Base-by-base conservation (phyloP, 108 stramenopile genomes). In the Skeletonema grethae region DNA sequence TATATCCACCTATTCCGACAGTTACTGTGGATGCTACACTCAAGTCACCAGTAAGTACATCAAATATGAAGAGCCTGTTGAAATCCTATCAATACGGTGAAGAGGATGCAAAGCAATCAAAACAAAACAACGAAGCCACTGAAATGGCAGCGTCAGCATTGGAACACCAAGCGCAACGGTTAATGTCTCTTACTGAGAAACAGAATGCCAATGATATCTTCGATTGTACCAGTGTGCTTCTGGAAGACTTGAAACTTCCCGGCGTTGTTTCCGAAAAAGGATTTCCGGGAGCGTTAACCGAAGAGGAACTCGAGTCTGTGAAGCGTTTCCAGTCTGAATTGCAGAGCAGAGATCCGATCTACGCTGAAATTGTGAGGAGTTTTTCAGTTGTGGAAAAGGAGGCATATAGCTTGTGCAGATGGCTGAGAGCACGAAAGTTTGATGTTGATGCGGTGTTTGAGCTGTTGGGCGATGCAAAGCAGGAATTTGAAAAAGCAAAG, bases 401-500 rank as follows among this genome's bases (percentile, higher is more conserved):
- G 57, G 75, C 80, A 36, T 81, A 76, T 60, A 75, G 75, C 11
- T 62, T 81, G 0, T 81, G 80, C 30, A 29, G 80, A 61, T 81
- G 76, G 58, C 55, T 81, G 11, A 39, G 80, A 7, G 75, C 80
- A 0, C 48, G 80, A 1, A 76, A 81, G 32, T 81, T 81, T 61
- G 80, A 81, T 59, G 80, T 81, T 12, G 75, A 76, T 11, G 69
- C 67, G 15, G 80, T 81, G 35, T 72, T 81, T 57, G 80, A 59
- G 22, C 13, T 81, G 16, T 57, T 77, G 25, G 70, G 76, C 30
- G 53, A 72, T 31, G 75, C 75, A 0, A 76, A 65, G 25, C 64
- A 71, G 29, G 80, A 86, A 79, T 73, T 85, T 83, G 5, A 74
- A 65, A 36, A 84, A 67, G 75, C 90, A 80, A 57, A 87, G 84